Conservation (phyloP, 805 yeast species). For the Kazachstania viticola region DNA sequence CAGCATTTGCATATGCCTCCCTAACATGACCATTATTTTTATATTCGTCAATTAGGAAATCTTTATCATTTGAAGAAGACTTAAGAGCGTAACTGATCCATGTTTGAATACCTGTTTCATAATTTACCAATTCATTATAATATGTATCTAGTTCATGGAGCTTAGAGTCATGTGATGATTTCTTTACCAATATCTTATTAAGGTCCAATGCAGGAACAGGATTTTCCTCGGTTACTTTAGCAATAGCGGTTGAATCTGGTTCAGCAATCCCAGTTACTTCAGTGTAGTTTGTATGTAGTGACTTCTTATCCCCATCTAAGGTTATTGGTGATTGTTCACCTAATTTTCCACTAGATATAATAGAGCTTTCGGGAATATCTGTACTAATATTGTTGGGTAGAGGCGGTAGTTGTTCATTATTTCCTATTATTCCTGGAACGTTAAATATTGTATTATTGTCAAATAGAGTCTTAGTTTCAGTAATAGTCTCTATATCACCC, state of each 20-base stretch:
- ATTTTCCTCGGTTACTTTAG: slow-evolving; percentile 28
- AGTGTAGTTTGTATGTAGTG: neutral
- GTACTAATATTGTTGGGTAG: slow-evolving; percentile 15
- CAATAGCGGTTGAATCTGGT: slow-evolving; percentile 12
- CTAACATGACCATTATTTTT: slow-evolving; percentile 40
- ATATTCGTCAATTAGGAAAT: slow-evolving; percentile 28
- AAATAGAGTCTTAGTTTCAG: slow-evolving; percentile 26
- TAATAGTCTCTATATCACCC: slow-evolving; percentile 21
- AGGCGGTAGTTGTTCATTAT: slow-evolving; percentile 23
- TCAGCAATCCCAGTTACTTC: slow-evolving; percentile 6
- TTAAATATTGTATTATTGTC: slow-evolving; percentile 27
- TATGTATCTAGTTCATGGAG: slow-evolving; percentile 16
- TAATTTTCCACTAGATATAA: neutral
- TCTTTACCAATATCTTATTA: slow-evolving; percentile 29
- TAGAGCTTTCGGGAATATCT: neutral
- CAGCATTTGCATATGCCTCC: slow-evolving; percentile 56
- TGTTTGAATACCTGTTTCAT: slow-evolving; percentile 45
- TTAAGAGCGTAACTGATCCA: slow-evolving; percentile 36
- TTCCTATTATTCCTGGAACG: slow-evolving; percentile 25
- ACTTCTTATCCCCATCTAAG: neutral
- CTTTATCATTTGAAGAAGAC: slow-evolving; percentile 23
- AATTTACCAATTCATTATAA: slow-evolving; percentile 30
- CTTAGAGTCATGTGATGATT: slow-evolving; percentile 13
- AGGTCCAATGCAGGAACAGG: slow-evolving; percentile 30
- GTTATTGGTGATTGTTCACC: neutral